Evolutionary conservation across 345 rosid genomes (phyloP), one percentile per base, ranked within the genome.

Genomic region (Crucihimalaya himalaica): DNA sequence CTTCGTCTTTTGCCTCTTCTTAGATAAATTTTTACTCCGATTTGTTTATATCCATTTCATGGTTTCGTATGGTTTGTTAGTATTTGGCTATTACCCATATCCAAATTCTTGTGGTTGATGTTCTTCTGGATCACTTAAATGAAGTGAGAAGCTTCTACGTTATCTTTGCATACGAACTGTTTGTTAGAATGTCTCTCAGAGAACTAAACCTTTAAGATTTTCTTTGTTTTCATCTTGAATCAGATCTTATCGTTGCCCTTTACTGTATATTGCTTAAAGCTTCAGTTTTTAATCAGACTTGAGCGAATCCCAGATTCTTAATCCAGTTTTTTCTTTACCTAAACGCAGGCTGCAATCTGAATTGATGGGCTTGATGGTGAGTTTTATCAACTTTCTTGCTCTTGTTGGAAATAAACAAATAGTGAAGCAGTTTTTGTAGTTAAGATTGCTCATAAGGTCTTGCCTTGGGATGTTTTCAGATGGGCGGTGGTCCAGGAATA

Each of bases 351-450:
- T 95, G 78, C 97, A 95, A 75, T 89, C 99, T 67, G 97, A 95
- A 74, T 61, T 95, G 65, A 95, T 95, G 99, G 88, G 92, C 11
- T 75, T 95, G 66, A 95, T 95, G 97, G 99, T 95, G 66, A 86
- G 87, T 37, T 37, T 8, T 47, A 6, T 25, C 43, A 45, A 16
- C 46, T 63, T 21, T 15, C 40, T 18, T 18, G 10, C 28, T 43
- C 8, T 8, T 47, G 25, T n/a, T 59, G n/a, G 12, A 1, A 11
- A 31, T 13, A 50, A 27, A 20, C 40, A 37, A 35, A 42, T 48
- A 4, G 5, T 58, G 60, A 58, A 19, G 12, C 10, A 35, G 53
- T 4, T 43, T 9, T 13, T 47, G 4, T 61, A 34, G 52, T 74
- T 39, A 51, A 48, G 66, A 39, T 31, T 53, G 31, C 62, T 73